phyloP scores from a whole-genome alignment of 208 protist species.

The Strigomonas galati region DNA sequence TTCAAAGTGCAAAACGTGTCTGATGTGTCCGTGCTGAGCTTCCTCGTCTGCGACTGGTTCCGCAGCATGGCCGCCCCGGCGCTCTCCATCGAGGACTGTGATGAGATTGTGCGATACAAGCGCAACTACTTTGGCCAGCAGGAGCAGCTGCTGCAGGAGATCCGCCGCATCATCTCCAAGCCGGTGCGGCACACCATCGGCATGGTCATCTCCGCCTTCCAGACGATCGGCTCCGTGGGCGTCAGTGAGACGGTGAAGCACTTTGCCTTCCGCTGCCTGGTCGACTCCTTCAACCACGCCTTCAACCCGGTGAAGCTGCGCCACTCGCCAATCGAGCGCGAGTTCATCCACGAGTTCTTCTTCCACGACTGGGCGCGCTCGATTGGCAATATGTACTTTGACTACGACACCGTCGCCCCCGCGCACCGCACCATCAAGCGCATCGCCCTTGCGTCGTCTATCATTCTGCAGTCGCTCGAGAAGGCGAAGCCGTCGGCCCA shows the following conservation, averaged over 20 bases:
- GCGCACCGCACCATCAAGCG: constrained; percentile 55
- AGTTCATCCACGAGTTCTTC: constrained; percentile 71
- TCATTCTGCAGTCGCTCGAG: constrained; percentile 34
- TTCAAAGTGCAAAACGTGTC: constrained; percentile 55
- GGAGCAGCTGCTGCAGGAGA: constrained; percentile 32
- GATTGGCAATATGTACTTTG: constrained; percentile 76
- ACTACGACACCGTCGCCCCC: constrained; percentile 38
- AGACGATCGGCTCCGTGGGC: constrained; percentile 48
- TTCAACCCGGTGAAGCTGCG: constrained; percentile 74
- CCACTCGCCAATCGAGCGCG: constrained; percentile 62
- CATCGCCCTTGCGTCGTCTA: constrained; percentile 59
- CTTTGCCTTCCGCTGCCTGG: constrained; percentile 58
- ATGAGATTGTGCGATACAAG: constrained; percentile 59
- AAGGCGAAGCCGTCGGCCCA: neutral
- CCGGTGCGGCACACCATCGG: constrained; percentile 74
- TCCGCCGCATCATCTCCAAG: constrained; percentile 51
- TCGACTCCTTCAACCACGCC: constrained; percentile 69
- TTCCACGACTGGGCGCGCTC: constrained; percentile 51
- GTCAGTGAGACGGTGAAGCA: constrained; percentile 33
- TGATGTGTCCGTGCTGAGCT: constrained; percentile 63
- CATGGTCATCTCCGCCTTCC: constrained; percentile 67
- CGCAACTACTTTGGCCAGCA: constrained; percentile 29
- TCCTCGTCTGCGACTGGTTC: constrained; percentile 82
- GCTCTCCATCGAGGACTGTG: constrained; percentile 53
- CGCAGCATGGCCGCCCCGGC: constrained; percentile 57